Conservation (phyloP, 352 stramenopile species). For the Albugo laibachii region DNA sequence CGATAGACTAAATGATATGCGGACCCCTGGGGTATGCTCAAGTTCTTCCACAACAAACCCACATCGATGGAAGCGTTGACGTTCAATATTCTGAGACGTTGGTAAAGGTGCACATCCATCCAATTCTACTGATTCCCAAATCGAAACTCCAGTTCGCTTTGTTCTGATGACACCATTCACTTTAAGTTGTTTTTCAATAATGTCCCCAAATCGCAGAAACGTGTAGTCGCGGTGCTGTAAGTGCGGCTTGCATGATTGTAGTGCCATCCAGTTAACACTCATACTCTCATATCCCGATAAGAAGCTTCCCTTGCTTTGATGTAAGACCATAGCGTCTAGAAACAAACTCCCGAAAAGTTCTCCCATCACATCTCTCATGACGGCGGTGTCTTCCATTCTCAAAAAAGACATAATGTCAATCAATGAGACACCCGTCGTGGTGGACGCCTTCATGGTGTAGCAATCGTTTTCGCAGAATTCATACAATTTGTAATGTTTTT, state of each 20-base stretch:
- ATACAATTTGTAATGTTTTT: constrained; percentile 46
- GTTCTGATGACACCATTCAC: constrained; percentile 6
- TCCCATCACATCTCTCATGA: constrained; percentile 52
- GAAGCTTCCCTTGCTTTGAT: constrained; percentile 36
- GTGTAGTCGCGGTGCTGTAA: constrained; percentile 51
- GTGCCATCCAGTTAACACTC: constrained; percentile 38
- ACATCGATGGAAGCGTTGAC: constrained; percentile 27
- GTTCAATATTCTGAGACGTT: constrained; percentile 21
- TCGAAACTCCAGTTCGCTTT: constrained; percentile 42
- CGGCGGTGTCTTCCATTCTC: constrained; percentile 39
- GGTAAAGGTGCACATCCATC: constrained; percentile 28
- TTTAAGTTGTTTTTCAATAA: constrained; percentile 33
- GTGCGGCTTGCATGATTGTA: constrained; percentile 33
- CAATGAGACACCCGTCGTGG: constrained; percentile 41
- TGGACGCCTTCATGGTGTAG: constrained; percentile 69
- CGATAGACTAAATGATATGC: constrained; percentile 53
- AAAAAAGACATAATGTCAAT: constrained; percentile 66
- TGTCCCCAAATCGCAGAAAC: constrained; percentile 48
- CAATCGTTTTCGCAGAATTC: constrained; percentile 68
- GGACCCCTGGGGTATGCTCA: constrained; percentile 15
- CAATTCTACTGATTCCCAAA: constrained; percentile 48
- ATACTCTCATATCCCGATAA: constrained; percentile 3
- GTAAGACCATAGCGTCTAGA: constrained; percentile 53
- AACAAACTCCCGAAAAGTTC: constrained; percentile 70
- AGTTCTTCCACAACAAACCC: constrained; percentile 62